Conservation (phyloP, 352 stramenopile species). For the Globisporangium canariense region DNA sequence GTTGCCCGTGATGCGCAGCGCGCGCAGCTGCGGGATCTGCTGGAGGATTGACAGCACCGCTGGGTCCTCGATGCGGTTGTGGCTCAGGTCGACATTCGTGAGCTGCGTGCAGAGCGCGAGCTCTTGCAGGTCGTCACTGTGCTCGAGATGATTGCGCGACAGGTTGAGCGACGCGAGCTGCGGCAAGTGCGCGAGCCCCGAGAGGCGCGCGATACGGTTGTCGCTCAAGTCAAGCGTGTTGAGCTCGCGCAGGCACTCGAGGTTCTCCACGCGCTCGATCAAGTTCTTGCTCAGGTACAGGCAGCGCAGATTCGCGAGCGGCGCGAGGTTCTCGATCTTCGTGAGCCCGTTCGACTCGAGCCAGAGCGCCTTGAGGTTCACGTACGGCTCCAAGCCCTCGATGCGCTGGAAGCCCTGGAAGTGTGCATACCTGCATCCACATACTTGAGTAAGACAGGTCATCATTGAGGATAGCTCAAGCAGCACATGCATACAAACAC, state of each 20-base stretch:
- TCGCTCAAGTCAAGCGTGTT: conserved; percentile 40
- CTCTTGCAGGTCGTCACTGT: conserved; percentile 63
- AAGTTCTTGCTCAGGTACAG: conserved; percentile 94
- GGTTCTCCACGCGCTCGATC: conserved; percentile 75
- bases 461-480: not conserved
- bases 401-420: conserved; percentile 94
- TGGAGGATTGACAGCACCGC: conserved; percentile 78
- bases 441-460: not conserved
- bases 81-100: conserved; percentile 90
- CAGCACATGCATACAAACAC: not conserved
- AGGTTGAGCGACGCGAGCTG: conserved; percentile 88
- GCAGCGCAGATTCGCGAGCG: conserved; percentile 81
- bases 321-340: conserved; percentile 76
- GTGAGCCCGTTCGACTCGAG: conserved; percentile 93
- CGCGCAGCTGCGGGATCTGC: conserved; percentile 74
- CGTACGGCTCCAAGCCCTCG: conserved; percentile 93
- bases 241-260: conserved; percentile 4
- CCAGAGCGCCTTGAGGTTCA: conserved; percentile 93
- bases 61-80: conserved; percentile 88
- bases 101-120: conserved; percentile 69
- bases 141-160: conserved; percentile 86
- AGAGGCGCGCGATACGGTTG: conserved; percentile 85
- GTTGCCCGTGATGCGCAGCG: conserved; percentile 87
- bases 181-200: conserved; percentile 64
- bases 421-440: conserved; percentile 62